Evolutionary conservation across 352 stramenopile genomes (phyloP), one percentile per base, ranked within the genome.

Genomic region (Thraustotheca clavata): DNA sequence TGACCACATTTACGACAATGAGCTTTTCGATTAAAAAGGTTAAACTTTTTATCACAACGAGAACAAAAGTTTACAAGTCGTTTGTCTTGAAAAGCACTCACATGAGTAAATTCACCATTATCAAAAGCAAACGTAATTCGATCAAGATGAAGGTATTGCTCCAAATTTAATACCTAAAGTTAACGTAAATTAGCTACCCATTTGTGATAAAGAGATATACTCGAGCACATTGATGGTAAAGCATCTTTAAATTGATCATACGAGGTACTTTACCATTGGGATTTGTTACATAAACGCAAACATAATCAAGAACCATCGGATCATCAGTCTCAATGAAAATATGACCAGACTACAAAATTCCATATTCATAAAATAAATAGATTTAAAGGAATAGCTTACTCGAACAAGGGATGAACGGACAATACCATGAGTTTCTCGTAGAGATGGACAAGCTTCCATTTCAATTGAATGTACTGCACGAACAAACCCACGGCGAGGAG

Each of bases 331-430:
- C 49, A 20, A 59, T 36, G 20, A 59, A 59, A 40, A 59, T 14
- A 35, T 59, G 29, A 8, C 49, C 49, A 18, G 49, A 59, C 49
- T 59, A 59, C n/a, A 11, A 14, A 43, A 59, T 34, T 16, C n/a
- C 39, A 47, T n/a, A 27, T n/a, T 47, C 39, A 88, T 76, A 38
- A 91, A 73, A 49, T 71, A 88, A 0, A 67, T 38, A 7, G 57
- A 89, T 80, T 26, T 83, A 71, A 60, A 91, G 88, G 55, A 88
- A 77, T 62, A 80, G 87, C 82, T 80, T 5, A 81, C 89, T 11
- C 82, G 83, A 48, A 89, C 88, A 1, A 90, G 71, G 38, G 73
- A 83, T 2, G 71, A 81, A 16, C 83, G 80, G 20, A 91, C 79
- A 27, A 91, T 73, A 0, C 77, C 77, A 49, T 90, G 77, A 7